Percentiles rank a stretch among this genome's conserved stretches.
phyloP scores from a whole-genome alignment of 148 eudicot species.

The Silene uniflora region DNA sequence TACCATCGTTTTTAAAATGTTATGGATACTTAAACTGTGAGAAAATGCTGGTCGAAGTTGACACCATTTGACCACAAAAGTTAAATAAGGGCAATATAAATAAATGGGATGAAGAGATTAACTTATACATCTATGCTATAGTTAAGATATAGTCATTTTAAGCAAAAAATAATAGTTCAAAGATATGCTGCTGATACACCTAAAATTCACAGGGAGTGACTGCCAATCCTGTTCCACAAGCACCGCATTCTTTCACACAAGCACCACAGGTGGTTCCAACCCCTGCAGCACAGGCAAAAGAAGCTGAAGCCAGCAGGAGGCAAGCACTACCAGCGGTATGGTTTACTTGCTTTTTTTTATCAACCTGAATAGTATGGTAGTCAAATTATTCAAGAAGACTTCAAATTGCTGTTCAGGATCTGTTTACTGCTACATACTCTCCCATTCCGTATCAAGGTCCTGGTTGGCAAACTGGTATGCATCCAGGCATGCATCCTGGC shows the following conservation, averaged over 20 bases:
- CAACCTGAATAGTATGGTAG: not conserved
- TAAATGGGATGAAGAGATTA: too few species aligned
- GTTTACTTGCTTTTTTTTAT: conserved; percentile 15
- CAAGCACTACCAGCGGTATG: conserved; percentile 74
- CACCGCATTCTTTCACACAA: conserved; percentile 30
- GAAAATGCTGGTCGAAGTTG: not conserved
- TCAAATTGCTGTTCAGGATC: conserved; percentile 45
- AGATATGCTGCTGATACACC: conserved; percentile 25
- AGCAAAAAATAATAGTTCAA: not conserved
- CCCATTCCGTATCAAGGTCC: conserved; percentile 42
- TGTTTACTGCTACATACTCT: conserved; percentile 68
- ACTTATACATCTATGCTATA: not conserved
- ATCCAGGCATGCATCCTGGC: conserved; percentile 31
- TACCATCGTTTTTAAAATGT: not conserved
- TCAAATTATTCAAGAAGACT: not conserved
- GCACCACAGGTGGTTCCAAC: conserved; percentile 30
- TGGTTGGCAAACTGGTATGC: conserved; percentile 70
- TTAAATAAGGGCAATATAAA: not conserved
- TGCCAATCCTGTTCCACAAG: conserved; percentile 34
- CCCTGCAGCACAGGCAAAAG: conserved; percentile 30
- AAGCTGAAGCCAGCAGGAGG: conserved; percentile 51
- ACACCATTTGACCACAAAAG: not conserved
- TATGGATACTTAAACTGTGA: not conserved
- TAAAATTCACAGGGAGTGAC: conserved; percentile 34
- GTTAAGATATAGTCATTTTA: not conserved